Percentiles rank a stretch among this genome's conserved stretches.
Conservation (phyloP, 306 rosid genomes). For the Gleditsia sinensis region DNA sequence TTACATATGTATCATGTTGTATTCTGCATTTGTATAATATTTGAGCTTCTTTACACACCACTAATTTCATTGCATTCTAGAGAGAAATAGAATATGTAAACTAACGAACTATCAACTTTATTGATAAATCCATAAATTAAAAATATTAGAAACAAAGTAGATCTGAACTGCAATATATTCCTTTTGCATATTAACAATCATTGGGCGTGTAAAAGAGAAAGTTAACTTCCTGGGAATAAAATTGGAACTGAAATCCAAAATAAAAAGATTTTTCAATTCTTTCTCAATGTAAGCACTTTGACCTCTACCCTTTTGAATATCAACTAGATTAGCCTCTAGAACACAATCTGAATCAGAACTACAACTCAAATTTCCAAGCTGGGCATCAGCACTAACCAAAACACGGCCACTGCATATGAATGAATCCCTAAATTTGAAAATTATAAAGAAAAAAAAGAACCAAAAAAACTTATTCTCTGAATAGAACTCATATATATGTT, state of each 20-base stretch:
- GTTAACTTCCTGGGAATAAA: slow-evolving; percentile 22
- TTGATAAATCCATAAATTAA: too few species aligned
- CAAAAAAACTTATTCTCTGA: slow-evolving; percentile 76
- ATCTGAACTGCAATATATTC: slow-evolving; percentile 21
- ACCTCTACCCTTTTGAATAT: slow-evolving; percentile 57
- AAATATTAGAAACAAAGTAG: not conserved
- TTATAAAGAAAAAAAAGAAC: slow-evolving; percentile 47
- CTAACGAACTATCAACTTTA: too few species aligned
- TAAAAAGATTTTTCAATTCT: slow-evolving; percentile 51
- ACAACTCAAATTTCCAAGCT: slow-evolving; percentile 74
- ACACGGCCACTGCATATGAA: slow-evolving; percentile 77
- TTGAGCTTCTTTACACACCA: too few species aligned
- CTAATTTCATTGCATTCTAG: too few species aligned
- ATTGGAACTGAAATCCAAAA: slow-evolving; percentile 45
- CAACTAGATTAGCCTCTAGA: slow-evolving; percentile 62
- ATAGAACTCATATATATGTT: slow-evolving; percentile 82
- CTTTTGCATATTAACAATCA: not conserved
- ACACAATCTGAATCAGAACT: slow-evolving; percentile 69
- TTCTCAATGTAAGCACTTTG: slow-evolving; percentile 54
- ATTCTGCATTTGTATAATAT: too few species aligned
- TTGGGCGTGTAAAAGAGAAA: slow-evolving; percentile 9
- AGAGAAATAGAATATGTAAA: too few species aligned
- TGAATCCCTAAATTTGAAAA: slow-evolving; percentile 64
- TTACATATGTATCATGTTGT: too few species aligned
- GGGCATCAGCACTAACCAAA: slow-evolving; percentile 80